Percentiles rank a stretch among this genome's conserved stretches.
phyloP scores from a whole-genome alignment of 2,329 filamentous ascomycete species.

The Cordyceps cicadae region DNA sequence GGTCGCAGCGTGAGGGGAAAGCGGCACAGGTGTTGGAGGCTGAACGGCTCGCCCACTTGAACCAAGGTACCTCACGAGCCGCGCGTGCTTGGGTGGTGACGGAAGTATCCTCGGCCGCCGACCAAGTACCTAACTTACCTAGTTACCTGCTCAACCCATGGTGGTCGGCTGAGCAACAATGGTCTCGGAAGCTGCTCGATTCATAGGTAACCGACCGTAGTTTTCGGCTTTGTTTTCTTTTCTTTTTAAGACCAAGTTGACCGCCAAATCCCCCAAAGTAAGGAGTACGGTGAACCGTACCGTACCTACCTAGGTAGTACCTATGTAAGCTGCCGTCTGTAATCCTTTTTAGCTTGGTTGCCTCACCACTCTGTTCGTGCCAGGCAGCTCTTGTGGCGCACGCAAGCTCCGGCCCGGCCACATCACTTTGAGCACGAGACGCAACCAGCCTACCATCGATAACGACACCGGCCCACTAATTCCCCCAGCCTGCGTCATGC shows the following conservation, averaged over 20 bases:
- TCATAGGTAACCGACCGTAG: background rate
- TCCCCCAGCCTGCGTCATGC: slow-evolving; percentile 12
- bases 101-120: background rate
- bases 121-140: no score
- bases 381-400: slow-evolving; percentile 2
- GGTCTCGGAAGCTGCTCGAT: background rate
- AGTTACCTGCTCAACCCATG: background rate
- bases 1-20: background rate
- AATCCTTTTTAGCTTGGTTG: background rate
- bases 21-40: background rate
- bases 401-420: background rate
- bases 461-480: slow-evolving; percentile 7
- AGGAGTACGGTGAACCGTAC: no score
- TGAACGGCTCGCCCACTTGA: background rate
- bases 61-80: background rate
- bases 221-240: background rate
- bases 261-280: background rate
- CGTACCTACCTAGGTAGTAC: no score
- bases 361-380: background rate
- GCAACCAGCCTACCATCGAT: slow-evolving; percentile 10
- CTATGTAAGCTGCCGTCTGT: no score
- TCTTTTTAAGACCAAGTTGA: no score
- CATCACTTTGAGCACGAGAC: slow-evolving; percentile 4
- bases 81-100: background rate
- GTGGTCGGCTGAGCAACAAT: background rate